These are phyloP conservation scores for Coniferiporia sulphurascens DNA, from an alignment of 1,284 basidiomycete species.

Conservation along the genomic window DNA sequence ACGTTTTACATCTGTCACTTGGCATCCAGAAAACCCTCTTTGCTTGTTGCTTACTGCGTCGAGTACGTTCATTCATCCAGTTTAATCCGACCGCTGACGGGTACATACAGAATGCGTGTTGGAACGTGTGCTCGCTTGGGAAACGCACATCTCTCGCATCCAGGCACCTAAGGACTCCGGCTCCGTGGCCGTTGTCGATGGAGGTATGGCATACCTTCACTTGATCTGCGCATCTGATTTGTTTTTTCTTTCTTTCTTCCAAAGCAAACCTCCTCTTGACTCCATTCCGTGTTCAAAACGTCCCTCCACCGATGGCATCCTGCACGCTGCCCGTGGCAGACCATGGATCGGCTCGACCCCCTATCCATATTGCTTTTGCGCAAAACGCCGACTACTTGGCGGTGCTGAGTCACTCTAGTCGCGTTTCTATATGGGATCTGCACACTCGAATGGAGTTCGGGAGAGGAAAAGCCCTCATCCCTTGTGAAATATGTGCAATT, in stretches of 20 bases:
- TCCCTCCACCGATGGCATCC: constrained; percentile 94
- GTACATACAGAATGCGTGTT: constrained; percentile 45
- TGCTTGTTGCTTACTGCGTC: constrained; percentile 65
- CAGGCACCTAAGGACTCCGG: constrained; percentile 77
- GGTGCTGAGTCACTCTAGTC: constrained; percentile 62
- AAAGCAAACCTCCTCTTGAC: constrained; percentile 79
- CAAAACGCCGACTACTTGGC: constrained; percentile 55
- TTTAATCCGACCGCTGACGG: background rate
- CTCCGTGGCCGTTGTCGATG: constrained; percentile 88
- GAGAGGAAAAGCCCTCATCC: constrained; percentile 59
- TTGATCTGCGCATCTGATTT: background rate
- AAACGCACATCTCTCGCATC: constrained; percentile 62
- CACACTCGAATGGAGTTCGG: constrained; percentile 59
- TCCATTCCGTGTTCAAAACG: constrained; percentile 89
- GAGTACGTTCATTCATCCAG: constrained; percentile 40
- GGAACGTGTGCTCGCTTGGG: constrained; percentile 70
- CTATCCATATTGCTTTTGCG: constrained; percentile 67
- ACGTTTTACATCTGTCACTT: constrained; percentile 65
- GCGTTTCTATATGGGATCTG: constrained; percentile 66
- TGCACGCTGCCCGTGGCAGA: constrained; percentile 43
- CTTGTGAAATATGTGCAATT: constrained; percentile 46
- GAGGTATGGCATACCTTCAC: constrained; percentile 47
- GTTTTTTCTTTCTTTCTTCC: constrained; percentile 14
- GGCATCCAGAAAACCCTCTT: constrained; percentile 85
- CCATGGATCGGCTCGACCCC: constrained; percentile 31